A percentile compares a stretch with the other conserved stretches of the same genome.
These are phyloP conservation scores for Pyrenopolyporus hunteri DNA, from an alignment of 495 filamentous ascomycete species.

Conservation along the genomic window DNA sequence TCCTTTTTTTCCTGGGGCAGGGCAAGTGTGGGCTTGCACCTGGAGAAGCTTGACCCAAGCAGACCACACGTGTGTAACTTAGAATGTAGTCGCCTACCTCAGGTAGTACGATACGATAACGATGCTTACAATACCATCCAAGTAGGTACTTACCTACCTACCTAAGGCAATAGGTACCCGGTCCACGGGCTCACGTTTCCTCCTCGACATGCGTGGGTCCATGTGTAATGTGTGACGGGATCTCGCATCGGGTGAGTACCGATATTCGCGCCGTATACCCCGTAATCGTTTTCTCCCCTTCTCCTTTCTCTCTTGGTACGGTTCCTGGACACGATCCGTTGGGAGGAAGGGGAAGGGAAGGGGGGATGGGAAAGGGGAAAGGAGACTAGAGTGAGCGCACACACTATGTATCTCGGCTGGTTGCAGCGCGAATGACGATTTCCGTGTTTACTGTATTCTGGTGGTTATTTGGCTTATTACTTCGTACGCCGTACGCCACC, in stretches of 20 bases:
- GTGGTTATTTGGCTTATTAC: background rate
- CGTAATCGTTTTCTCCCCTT: no score
- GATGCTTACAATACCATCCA: no score
- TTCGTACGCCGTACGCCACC: no score
- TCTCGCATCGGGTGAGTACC: slow-evolving; percentile 1
- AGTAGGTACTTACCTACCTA: background rate
- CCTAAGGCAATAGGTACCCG: background rate
- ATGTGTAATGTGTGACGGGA: background rate
- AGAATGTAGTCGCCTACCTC: background rate
- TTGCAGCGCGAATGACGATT: background rate
- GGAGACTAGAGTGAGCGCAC: no score
- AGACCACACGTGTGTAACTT: slow-evolving; percentile 7
- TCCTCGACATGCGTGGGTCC: background rate
- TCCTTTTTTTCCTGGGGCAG: background rate
- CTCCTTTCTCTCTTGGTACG: no score
- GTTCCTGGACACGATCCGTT: no score
- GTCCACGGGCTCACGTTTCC: background rate
- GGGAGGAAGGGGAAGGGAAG: no score
- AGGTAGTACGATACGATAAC: no score
- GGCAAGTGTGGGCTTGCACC: background rate
- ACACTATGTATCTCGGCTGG: background rate
- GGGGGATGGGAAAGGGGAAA: no score
- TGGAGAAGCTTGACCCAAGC: background rate
- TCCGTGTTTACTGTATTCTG: no score
- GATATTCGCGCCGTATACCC: no score